These are phyloP conservation scores for Athelia psychrophila DNA, from an alignment of 1,284 basidiomycete species.

Conservation along the genomic window DNA sequence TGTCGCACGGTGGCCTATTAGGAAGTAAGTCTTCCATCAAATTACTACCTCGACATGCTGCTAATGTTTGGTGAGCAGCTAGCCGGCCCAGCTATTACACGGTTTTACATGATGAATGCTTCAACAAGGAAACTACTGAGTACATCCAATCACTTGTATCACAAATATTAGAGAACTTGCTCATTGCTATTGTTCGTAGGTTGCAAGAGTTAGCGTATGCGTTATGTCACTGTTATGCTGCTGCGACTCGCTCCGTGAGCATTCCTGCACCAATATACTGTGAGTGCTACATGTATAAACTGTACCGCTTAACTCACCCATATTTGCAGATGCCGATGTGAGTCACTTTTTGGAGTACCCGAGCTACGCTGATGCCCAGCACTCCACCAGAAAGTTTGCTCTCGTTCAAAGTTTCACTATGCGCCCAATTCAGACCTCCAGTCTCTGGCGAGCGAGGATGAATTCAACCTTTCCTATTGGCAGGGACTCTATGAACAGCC, in stretches of 20 bases:
- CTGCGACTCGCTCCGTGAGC: background rate
- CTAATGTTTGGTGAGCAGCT: background rate
- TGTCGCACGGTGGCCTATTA: background rate
- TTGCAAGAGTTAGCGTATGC: background rate
- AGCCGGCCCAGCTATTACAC: background rate
- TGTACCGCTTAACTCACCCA: background rate
- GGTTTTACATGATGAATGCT: background rate
- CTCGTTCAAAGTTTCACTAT: background rate
- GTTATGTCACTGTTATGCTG: background rate
- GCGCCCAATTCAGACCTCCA: background rate
- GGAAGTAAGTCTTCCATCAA: background rate
- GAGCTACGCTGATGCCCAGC: no score
- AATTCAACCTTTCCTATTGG: background rate
- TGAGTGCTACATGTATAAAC: background rate
- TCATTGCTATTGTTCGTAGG: background rate
- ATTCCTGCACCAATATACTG: background rate
- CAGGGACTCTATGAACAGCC: background rate
- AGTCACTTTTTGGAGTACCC: background rate
- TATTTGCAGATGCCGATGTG: background rate
- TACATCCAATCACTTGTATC: no score
- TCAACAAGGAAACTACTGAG: background rate
- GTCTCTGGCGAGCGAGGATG: background rate
- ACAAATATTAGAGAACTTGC: background rate
- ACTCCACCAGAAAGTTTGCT: background rate
- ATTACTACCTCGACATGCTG: background rate